Percentiles rank a stretch among this genome's conserved stretches.
Evolutionary conservation across 768 basidiomycete genomes (phyloP).

Genomic region (Termitomyces bulborhizus): DNA sequence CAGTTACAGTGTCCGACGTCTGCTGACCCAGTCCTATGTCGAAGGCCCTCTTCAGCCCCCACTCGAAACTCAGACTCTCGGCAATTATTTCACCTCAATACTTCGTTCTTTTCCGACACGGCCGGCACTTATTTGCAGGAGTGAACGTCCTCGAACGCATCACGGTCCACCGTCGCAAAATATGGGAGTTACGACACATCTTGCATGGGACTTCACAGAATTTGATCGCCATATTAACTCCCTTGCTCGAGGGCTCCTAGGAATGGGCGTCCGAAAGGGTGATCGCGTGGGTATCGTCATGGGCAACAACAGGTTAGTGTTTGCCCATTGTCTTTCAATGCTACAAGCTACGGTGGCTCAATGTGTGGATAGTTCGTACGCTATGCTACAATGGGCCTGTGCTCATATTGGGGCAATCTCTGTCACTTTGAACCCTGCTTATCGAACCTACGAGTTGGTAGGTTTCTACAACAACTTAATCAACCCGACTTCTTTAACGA

Average conservation of each 20-base stretch:
- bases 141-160: slow-evolving; percentile 51
- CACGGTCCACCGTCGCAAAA: slow-evolving; percentile 55
- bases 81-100: slow-evolving; percentile 56
- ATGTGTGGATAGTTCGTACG: slow-evolving; percentile 53
- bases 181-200: slow-evolving; percentile 38
- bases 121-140: slow-evolving; percentile 60
- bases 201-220: slow-evolving; percentile 73
- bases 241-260: slow-evolving; percentile 62
- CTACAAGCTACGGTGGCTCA: neutral
- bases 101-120: slow-evolving; percentile 39
- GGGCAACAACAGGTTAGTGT: slow-evolving; percentile 74
- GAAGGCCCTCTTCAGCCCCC: slow-evolving; percentile 53
- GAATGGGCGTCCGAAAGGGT: slow-evolving; percentile 66
- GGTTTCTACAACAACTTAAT: slow-evolving; percentile 1
- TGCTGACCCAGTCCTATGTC: slow-evolving; percentile 45
- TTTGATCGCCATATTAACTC: slow-evolving; percentile 62
- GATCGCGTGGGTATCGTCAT: slow-evolving; percentile 77
- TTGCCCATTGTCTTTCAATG: neutral
- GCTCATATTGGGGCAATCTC: slow-evolving; percentile 80
- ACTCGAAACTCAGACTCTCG: slow-evolving; percentile 48
- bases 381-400: slow-evolving; percentile 79
- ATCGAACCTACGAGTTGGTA: slow-evolving; percentile 68
- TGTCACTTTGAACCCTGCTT: slow-evolving; percentile 81
- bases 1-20: slow-evolving; percentile 11
- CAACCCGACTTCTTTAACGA: neutral